Percentiles rank a stretch among this genome's conserved stretches.
phyloP scores from a whole-genome alignment of 352 stramenopile species.

The Elongisporangium anandrum region DNA sequence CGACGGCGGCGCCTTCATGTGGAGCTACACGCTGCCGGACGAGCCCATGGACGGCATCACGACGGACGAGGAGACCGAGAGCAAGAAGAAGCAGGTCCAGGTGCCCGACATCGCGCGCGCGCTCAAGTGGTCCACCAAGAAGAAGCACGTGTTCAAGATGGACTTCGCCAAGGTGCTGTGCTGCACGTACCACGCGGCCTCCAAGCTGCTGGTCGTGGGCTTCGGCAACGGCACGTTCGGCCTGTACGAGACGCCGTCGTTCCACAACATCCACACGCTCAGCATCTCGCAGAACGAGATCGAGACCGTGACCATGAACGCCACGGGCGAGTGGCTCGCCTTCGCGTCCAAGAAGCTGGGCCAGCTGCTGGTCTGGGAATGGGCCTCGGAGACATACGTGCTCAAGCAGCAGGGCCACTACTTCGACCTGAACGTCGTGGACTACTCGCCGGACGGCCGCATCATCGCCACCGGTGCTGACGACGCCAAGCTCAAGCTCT shows the following conservation, averaged over 20 bases:
- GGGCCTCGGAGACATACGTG: constrained; percentile 99
- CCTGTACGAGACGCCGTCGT: constrained; percentile 95
- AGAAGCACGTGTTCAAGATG: constrained; percentile 89
- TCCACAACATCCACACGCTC: constrained; percentile 97
- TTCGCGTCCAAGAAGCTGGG: constrained; percentile 97
- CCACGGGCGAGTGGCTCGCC: constrained; percentile 96
- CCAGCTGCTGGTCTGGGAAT: constrained; percentile 99
- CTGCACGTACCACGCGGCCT: constrained; percentile 85
- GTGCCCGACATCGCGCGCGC: constrained; percentile 67
- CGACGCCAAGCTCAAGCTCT: constrained; percentile 98
- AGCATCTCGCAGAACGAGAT: constrained; percentile 89
- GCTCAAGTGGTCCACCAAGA: constrained; percentile 81
- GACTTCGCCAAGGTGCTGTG: constrained; percentile 87
- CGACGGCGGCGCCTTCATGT: constrained; percentile 86
- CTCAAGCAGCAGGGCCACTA: constrained; percentile 99
- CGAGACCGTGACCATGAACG: constrained; percentile 93
- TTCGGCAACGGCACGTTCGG: constrained; percentile 98
- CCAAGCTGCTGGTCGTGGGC: constrained; percentile 91
- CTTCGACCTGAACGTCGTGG: constrained; percentile 96
- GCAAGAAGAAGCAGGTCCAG: constrained; percentile 14
- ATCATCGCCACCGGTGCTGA: constrained; percentile 97
- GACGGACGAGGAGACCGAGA: constrained; percentile 22
- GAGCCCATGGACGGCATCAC: constrained; percentile 22
- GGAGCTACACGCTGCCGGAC: constrained; percentile 67
- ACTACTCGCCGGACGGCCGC: constrained; percentile 96